Percentiles rank a stretch among this genome's conserved stretches.
phyloP scores from a whole-genome alignment of 2,329 filamentous ascomycete genomes.

The Phaeosphaeria sp. region DNA sequence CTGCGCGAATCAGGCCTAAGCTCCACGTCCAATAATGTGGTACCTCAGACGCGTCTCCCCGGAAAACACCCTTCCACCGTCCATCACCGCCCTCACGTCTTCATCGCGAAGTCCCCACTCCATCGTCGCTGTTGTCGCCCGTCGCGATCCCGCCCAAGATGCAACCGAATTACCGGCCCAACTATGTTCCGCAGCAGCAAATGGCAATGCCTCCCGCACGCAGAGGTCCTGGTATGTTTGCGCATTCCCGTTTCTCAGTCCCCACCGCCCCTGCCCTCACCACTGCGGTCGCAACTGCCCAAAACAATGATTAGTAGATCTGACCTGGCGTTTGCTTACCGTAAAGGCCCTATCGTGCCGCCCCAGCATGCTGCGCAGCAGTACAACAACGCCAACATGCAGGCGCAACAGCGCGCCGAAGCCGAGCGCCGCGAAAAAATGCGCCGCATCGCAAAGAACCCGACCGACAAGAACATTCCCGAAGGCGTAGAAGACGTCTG shows the following conservation, averaged over 20 bases:
- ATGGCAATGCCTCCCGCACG: constrained; percentile 43
- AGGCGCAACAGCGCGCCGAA: constrained; percentile 54
- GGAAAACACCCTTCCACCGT: constrained; percentile 29
- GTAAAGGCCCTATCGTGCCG: constrained; percentile 53
- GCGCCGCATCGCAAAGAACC: constrained; percentile 84
- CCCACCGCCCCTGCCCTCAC: constrained; percentile 20
- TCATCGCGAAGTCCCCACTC: constrained; percentile 32
- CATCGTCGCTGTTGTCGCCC: constrained; percentile 39
- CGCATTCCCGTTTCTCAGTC: constrained; percentile 8
- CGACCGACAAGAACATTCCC: constrained; percentile 93
- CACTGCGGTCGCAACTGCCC: constrained; percentile 11
- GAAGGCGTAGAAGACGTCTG: constrained; percentile 82
- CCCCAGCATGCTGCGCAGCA: constrained; percentile 60
- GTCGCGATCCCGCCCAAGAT: constrained; percentile 42
- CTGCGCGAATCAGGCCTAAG: constrained; percentile 31
- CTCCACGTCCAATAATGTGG: constrained; percentile 13
- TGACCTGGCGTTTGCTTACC: constrained; percentile 58
- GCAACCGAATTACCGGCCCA: constrained; percentile 56
- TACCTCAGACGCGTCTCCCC: constrained; percentile 33
- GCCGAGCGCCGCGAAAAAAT: constrained; percentile 68
- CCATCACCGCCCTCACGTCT: constrained; percentile 26
- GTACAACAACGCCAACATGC: constrained; percentile 46
- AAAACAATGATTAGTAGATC: constrained; percentile 54
- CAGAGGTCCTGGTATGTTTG: constrained; percentile 53
- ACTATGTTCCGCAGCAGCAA: constrained; percentile 50